Conservation (phyloP, 2,329 filamentous ascomycete genomes). For the Lecanicillium sp. region DNA sequence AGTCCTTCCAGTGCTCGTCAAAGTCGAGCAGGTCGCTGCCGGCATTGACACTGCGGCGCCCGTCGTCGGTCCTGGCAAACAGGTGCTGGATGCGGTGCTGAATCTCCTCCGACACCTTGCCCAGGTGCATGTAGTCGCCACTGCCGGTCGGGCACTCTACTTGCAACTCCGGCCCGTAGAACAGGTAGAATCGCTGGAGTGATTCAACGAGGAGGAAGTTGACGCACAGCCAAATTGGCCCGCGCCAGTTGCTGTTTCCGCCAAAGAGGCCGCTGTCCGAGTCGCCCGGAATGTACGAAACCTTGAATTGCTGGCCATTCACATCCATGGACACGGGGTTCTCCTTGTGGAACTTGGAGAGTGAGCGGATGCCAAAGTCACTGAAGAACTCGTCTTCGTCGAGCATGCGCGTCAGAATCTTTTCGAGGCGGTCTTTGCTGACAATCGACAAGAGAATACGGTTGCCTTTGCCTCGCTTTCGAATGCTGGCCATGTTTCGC, state of each 20-base stretch:
- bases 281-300: conserved; percentile 88
- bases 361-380: conserved; percentile 80
- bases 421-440: conserved; percentile 83
- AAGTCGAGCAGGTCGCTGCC: conserved; percentile 82
- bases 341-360: conserved; percentile 87
- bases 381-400: conserved; percentile 91
- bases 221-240: conserved; percentile 90
- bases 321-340: conserved; percentile 93
- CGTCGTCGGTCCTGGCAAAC: conserved; percentile 76
- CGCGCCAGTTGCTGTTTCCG: conserved; percentile 97
- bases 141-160: conserved; percentile 93
- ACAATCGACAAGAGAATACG: conserved; percentile 83
- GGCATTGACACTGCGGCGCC: conserved; percentile 80
- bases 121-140: conserved; percentile 90
- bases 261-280: conserved; percentile 93
- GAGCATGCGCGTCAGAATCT: conserved; percentile 86
- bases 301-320: conserved; percentile 81
- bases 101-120: conserved; percentile 88
- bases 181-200: conserved; percentile 91
- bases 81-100: conserved; percentile 92
- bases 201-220: conserved; percentile 94
- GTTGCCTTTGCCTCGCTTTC: conserved; percentile 82
- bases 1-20: conserved; percentile 80
- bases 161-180: conserved; percentile 82
- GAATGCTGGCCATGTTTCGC: conserved; percentile 90